phyloP scores from a whole-genome alignment of 2,329 filamentous ascomycete genomes.

The Aspergillus fijiensis region DNA sequence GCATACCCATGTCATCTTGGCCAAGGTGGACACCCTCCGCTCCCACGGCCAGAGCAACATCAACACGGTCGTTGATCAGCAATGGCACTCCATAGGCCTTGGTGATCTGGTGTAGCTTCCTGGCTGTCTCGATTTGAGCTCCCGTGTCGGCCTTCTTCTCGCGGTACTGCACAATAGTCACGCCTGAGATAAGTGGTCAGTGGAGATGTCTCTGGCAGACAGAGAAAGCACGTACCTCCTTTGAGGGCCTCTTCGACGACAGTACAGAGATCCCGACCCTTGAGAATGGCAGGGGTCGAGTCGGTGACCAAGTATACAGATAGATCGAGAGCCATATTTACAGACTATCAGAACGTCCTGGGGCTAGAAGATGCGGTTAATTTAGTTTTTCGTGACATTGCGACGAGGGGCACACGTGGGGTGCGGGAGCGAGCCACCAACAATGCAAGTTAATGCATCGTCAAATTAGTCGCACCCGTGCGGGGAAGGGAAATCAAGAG shows the following conservation, averaged over 20 bases:
- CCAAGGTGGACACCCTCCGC: conserved; percentile 94
- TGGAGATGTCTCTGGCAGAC: background rate
- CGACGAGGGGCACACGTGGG: conserved; percentile 1
- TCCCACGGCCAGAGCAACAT: conserved; percentile 79
- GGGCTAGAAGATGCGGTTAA: background rate
- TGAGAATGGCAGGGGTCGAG: conserved; percentile 81
- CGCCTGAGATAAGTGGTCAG: conserved; percentile 47
- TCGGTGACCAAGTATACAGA: conserved; percentile 90
- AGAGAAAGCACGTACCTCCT: conserved; percentile 56
- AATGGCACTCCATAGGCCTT: conserved; percentile 69
- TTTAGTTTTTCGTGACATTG: background rate
- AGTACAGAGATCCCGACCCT: conserved; percentile 64
- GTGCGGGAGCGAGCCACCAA: background rate
- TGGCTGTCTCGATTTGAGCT: conserved; percentile 67
- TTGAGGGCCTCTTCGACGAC: conserved; percentile 74
- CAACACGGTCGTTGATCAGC: conserved; percentile 88
- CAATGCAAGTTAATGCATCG: background rate
- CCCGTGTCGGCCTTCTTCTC: conserved; percentile 81
- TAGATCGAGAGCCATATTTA: conserved; percentile 62
- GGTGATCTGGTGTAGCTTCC: conserved; percentile 70
- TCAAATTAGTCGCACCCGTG: background rate
- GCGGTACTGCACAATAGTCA: conserved; percentile 83
- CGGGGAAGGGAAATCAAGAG: too few species aligned
- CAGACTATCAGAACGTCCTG: background rate
- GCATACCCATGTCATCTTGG: conserved; percentile 82